A percentile compares a stretch with the other conserved stretches of the same genome.
These are phyloP conservation scores for Galerina sulciceps DNA, from an alignment of 768 basidiomycete species.

Conservation along the genomic window DNA sequence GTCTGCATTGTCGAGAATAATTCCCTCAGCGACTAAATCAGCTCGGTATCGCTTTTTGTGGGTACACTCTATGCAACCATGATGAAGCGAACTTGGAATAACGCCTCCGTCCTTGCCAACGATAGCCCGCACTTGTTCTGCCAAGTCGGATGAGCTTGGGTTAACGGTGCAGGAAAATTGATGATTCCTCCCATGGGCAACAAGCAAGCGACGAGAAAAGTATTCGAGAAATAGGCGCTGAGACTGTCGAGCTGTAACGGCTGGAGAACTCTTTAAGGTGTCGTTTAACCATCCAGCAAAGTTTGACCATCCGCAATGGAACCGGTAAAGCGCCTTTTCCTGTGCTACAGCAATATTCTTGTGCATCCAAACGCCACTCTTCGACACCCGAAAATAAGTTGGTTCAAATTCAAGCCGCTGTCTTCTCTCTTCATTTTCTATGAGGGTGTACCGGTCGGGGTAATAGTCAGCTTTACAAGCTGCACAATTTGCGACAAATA, in stretches of 20 bases:
- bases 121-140: neutral
- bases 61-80: conserved; percentile 19
- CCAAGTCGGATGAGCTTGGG: neutral
- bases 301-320: conserved; percentile 33
- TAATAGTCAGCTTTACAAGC: too few relatives aligned
- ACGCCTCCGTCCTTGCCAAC: neutral
- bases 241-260: conserved; percentile 25
- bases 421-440: neutral
- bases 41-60: conserved; percentile 25
- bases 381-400: conserved; percentile 31
- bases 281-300: conserved; percentile 32
- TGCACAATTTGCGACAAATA: too few relatives aligned
- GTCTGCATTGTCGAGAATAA: neutral
- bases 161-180: neutral
- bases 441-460: too few relatives aligned
- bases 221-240: conserved; percentile 32
- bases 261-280: too few relatives aligned
- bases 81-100: neutral
- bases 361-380: conserved; percentile 29
- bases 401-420: conserved; percentile 5
- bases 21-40: conserved; percentile 16
- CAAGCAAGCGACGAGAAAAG: conserved; percentile 23
- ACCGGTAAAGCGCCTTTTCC: conserved; percentile 24
- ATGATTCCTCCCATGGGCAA: neutral
- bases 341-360: conserved; percentile 24